Conservation (phyloP, 169 alveolate species). For the Fabrea salina region DNA sequence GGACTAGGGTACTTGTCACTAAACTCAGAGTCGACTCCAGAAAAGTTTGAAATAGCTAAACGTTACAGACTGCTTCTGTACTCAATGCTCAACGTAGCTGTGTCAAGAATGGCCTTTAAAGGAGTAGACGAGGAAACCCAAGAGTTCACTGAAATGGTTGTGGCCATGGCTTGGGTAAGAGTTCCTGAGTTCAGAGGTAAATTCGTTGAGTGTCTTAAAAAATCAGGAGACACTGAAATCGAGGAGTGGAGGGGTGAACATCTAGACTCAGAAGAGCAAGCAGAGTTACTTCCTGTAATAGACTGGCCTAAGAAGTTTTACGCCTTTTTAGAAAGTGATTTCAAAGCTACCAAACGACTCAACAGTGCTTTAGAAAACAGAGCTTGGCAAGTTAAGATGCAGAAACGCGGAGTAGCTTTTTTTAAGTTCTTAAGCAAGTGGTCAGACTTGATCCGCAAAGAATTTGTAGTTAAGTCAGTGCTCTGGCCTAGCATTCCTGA, state of each 20-base stretch:
- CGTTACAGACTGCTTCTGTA: slow-evolving; percentile 37
- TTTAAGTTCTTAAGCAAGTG: background rate
- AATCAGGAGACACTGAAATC: background rate
- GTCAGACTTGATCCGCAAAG: background rate
- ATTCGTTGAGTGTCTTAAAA: background rate
- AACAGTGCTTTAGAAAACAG: background rate
- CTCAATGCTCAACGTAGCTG: background rate
- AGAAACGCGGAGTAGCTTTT: background rate
- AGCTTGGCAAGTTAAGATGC: background rate
- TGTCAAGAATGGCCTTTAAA: background rate
- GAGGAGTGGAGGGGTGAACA: background rate
- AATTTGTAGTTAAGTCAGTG: background rate
- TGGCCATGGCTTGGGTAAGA: background rate
- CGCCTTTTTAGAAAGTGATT: background rate
- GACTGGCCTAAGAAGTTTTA: background rate
- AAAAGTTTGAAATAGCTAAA: slow-evolving; percentile 40
- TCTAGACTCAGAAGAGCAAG: too few relatives aligned
- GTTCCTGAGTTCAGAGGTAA: background rate
- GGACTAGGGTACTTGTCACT: slow-evolving; percentile 53
- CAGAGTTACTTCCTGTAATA: too few relatives aligned
- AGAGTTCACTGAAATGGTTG: background rate
- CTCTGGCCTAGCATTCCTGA: background rate
- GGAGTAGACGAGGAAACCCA: background rate
- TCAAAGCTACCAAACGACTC: background rate
- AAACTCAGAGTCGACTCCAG: background rate